Evolutionary conservation across 257 asterid genomes (phyloP).

Genomic region (Solanum arcanum): DNA sequence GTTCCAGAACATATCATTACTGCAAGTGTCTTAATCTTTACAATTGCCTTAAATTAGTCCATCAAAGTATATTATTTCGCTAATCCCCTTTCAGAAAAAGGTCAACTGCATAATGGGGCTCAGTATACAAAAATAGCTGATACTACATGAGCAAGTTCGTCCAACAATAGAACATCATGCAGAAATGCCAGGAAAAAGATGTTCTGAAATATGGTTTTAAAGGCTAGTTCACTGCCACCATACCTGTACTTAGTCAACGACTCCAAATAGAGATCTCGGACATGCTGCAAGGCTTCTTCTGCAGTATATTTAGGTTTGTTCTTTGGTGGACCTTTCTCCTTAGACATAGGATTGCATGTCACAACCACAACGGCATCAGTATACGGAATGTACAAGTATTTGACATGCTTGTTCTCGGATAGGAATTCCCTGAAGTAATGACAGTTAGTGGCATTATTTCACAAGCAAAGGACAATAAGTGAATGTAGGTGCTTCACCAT

Average conservation of each 20-base stretch:
- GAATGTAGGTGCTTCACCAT: neutral
- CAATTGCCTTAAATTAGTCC: neutral
- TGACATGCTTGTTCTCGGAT: constrained; percentile 90
- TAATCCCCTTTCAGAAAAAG: neutral
- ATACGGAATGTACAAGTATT: constrained; percentile 81
- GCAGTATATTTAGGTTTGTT: constrained; percentile 48
- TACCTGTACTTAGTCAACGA: constrained; percentile 58
- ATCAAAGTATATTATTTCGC: neutral
- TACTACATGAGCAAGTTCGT: neutral
- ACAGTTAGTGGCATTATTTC: neutral
- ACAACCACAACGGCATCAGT: constrained; percentile 88
- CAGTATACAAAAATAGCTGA: neutral
- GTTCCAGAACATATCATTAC: neutral
- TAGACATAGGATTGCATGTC: constrained; percentile 78
- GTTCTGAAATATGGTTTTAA: neutral
- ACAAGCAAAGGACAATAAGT: neutral
- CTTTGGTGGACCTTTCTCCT: constrained; percentile 70
- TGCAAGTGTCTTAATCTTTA: neutral
- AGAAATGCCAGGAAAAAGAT: neutral
- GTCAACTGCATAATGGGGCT: neutral
- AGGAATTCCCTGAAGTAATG: constrained; percentile 60
- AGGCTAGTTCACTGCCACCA: neutral
- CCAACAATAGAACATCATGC: neutral
- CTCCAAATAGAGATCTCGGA: constrained; percentile 63
- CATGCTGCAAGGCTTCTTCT: constrained; percentile 73